Base-by-base conservation (phyloP, 2,329 filamentous ascomycete species). In the Venturiaceae sp. region DNA sequence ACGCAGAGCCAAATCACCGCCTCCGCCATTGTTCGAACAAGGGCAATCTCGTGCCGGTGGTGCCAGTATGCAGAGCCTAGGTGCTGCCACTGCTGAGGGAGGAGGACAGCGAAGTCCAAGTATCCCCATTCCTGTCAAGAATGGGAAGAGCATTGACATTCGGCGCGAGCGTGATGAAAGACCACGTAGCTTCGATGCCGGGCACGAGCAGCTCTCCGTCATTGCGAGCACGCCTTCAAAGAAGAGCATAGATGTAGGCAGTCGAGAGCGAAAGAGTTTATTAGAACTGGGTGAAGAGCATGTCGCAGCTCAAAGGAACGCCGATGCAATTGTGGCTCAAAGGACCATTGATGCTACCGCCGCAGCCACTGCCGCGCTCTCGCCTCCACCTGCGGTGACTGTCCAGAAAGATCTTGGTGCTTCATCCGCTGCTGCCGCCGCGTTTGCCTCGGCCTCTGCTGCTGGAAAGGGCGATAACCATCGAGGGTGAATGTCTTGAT, bases 201-300 rank as follows among this genome's bases (percentile, higher is more conserved):
- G 34, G 5, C 19, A 41, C 33, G 44, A 50, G 2, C 55, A 47
- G 9, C n/a, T 57, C 4, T 34, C 32, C 21, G 34, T 34, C 21
- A 14, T 37, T 32, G 9, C 32, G 13, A 36, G 52, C 23, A 47
- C 9, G 9, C 14, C 19, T n/a, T 41, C 55, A 34, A 57, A 57
- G 55, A 32, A 33, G 41, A 34, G 39, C 28, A 47, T 26, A 41
- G 55, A 57, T 36, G 28, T 9, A 5, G 53, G 21, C 16, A 26
- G 5, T 33, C 37, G 14, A 14, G 55, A 50, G 11, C 26, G 44
- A 32, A 57, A 21, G 55, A 57, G 44, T 44, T 26, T 50, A n/a
- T 30, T 47, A n/a, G 55, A 57, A n/a, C 21, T 50, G 19, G 44
- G 55, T 23, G 55, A 57, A 37, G 55, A 50, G 32, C 9, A 34